A percentile compares a stretch with the other conserved stretches of the same genome.
These are phyloP conservation scores for Leccinum glutinopallens DNA, from an alignment of 1,284 basidiomycete genomes.

Conservation along the genomic window DNA sequence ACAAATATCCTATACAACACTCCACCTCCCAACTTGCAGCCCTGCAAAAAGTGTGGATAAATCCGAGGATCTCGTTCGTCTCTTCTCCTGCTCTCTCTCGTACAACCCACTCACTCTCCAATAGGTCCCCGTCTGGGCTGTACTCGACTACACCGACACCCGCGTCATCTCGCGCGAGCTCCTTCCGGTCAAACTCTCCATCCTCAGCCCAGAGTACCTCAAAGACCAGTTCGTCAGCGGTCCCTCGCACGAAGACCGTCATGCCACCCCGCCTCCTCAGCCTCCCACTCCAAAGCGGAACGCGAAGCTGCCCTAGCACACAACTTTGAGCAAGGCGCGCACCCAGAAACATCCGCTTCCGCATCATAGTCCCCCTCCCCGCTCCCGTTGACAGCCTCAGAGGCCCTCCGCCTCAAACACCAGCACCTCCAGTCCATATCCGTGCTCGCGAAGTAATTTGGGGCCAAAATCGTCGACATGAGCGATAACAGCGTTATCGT, in stretches of 20 bases:
- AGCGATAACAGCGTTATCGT: conserved; percentile 94
- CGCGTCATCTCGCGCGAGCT: conserved; percentile 87
- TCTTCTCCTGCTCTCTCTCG: background rate
- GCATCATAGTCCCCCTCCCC: conserved; percentile 30
- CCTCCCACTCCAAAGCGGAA: conserved; percentile 50
- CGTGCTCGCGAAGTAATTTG: conserved; percentile 86
- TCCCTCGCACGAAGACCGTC: conserved; percentile 75
- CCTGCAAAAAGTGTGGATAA: conserved; percentile 81
- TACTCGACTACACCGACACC: conserved; percentile 94
- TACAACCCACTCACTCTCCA: background rate
- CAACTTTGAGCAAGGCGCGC: conserved; percentile 68
- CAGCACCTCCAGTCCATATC: conserved; percentile 88
- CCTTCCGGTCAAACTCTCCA: conserved; percentile 90
- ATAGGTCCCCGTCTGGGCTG: conserved; percentile 96
- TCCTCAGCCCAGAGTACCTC: conserved; percentile 96
- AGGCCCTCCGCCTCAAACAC: conserved; percentile 89
- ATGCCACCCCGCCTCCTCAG: conserved; percentile 17
- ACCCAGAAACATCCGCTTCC: conserved; percentile 34
- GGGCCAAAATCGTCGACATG: conserved; percentile 93
- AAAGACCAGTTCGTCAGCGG: conserved; percentile 85
- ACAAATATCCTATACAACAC: conserved; percentile 59
- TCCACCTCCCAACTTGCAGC: conserved; percentile 88
- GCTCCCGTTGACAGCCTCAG: conserved; percentile 68
- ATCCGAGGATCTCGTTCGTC: conserved; percentile 80
- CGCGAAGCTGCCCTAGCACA: conserved; percentile 72